These are phyloP conservation scores for Chaetomium olivaceum DNA, from an alignment of 2,329 filamentous ascomycete genomes.

Conservation along the genomic window DNA sequence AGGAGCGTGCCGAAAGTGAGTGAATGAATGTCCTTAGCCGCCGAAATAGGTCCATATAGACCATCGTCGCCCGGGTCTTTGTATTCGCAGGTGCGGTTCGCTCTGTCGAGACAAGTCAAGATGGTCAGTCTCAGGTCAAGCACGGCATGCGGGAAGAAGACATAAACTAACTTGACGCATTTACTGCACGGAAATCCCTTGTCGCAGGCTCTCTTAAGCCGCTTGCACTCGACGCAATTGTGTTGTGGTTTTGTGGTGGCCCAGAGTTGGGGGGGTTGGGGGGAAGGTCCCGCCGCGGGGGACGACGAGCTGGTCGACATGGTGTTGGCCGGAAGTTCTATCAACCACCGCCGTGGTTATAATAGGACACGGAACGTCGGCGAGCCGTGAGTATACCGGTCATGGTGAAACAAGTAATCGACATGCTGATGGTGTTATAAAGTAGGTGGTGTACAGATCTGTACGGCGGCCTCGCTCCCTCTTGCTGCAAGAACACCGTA, in stretches of 20 bases:
- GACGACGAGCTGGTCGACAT: constrained; percentile 31
- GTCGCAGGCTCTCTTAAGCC: constrained; percentile 37
- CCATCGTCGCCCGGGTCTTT: constrained; percentile 15
- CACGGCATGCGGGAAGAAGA: not conserved
- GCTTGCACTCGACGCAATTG: constrained; percentile 35
- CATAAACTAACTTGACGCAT: constrained; percentile 35
- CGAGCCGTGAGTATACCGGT: constrained; percentile 2
- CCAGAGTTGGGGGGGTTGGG: constrained; percentile 19
- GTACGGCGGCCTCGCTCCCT: not conserved
- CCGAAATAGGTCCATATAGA: constrained; percentile 32
- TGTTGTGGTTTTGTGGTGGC: constrained; percentile 31
- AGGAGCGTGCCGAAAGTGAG: constrained; percentile 33
- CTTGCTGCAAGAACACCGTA: no score
- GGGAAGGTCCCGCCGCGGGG: constrained; percentile 16
- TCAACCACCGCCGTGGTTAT: constrained; percentile 14
- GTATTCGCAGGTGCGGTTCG: constrained; percentile 11
- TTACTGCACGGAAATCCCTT: constrained; percentile 36
- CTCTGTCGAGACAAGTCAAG: not conserved
- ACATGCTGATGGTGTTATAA: constrained; percentile 19
- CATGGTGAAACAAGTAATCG: constrained; percentile 6
- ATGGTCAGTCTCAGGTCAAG: not conserved
- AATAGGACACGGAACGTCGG: constrained; percentile 15
- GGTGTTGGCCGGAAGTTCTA: not conserved
- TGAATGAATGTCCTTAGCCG: constrained; percentile 34
- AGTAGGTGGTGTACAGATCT: constrained; percentile 9